A percentile compares a stretch with the other conserved stretches of the same genome.
Conservation (phyloP, 169 alveolate genomes). For the Eimeria maxima region DNA sequence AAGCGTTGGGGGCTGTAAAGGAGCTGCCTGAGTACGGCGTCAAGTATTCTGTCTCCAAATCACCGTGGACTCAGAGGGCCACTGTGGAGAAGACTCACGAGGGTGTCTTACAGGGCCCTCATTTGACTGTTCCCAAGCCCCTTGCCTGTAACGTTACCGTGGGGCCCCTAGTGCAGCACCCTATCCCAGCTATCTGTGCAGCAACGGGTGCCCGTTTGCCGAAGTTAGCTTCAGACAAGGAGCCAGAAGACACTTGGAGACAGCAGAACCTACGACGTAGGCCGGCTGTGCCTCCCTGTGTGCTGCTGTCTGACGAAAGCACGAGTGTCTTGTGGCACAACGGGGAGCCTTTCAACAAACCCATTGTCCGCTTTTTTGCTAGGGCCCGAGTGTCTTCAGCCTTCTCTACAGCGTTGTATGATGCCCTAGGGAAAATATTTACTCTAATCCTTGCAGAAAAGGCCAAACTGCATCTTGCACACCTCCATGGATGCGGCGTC, state of each 20-base stretch:
- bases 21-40: conserved; percentile 26
- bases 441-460: conserved; percentile 33
- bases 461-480: conserved; percentile 25
- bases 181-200: conserved; percentile 23
- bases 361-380: conserved; percentile 56
- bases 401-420: background rate
- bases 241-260: background rate
- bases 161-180: conserved; percentile 2
- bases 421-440: conserved; percentile 69
- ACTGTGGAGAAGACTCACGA: background rate
- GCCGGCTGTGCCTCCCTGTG: conserved; percentile 57
- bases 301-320: conserved; percentile 71
- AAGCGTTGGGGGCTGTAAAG: background rate
- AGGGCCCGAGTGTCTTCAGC: conserved; percentile 38
- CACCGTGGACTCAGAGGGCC: background rate
- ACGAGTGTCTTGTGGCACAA: conserved; percentile 79
- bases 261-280: background rate
- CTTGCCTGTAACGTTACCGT: background rate
- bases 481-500: conserved; percentile 81
- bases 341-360: conserved; percentile 67
- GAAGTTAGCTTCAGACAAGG: background rate
- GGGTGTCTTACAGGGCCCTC: background rate
- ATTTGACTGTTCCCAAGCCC: background rate
- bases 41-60: background rate
- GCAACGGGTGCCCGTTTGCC: background rate